These are phyloP conservation scores for Cytospora mali DNA, from an alignment of 2,329 filamentous ascomycete genomes.

Conservation along the genomic window DNA sequence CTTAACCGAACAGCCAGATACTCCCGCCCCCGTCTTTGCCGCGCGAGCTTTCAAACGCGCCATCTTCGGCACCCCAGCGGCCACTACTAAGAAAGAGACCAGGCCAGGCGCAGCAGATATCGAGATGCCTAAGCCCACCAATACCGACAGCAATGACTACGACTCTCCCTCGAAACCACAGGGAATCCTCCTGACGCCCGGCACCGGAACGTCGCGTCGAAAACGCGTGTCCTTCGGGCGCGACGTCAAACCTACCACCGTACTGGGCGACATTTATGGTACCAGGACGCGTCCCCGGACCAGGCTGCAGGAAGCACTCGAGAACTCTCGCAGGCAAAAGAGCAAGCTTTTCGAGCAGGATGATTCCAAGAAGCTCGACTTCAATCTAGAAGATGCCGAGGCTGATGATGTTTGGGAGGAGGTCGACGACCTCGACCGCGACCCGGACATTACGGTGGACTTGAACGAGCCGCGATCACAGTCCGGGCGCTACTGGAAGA, in stretches of 20 bases:
- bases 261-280: slow-evolving; percentile 34
- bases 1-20: slow-evolving; percentile 62
- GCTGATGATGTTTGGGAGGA: slow-evolving; percentile 57
- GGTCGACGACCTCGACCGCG: slow-evolving; percentile 48
- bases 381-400: slow-evolving; percentile 38
- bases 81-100: slow-evolving; percentile 32
- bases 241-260: slow-evolving; percentile 49
- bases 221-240: slow-evolving; percentile 68
- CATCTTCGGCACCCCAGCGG: slow-evolving; percentile 61
- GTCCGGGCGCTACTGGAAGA: slow-evolving; percentile 80
- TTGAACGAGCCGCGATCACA: slow-evolving; percentile 73
- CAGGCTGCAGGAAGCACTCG: slow-evolving; percentile 49
- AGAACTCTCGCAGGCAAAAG: slow-evolving; percentile 43
- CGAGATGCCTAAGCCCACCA: slow-evolving; percentile 29
- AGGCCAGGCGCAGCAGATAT: slow-evolving; percentile 34
- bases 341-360: slow-evolving; percentile 32
- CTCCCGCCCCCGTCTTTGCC: slow-evolving; percentile 67
- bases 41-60: slow-evolving; percentile 66
- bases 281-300: slow-evolving; percentile 42
- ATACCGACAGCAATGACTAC: slow-evolving; percentile 25
- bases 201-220: slow-evolving; percentile 60
- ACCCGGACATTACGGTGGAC: slow-evolving; percentile 68
- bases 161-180: slow-evolving; percentile 54
- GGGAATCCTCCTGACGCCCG: slow-evolving; percentile 66
- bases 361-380: slow-evolving; percentile 57